Base-by-base conservation (phyloP, 1,284 basidiomycete genomes). In the Boletus nobilissimus region DNA sequence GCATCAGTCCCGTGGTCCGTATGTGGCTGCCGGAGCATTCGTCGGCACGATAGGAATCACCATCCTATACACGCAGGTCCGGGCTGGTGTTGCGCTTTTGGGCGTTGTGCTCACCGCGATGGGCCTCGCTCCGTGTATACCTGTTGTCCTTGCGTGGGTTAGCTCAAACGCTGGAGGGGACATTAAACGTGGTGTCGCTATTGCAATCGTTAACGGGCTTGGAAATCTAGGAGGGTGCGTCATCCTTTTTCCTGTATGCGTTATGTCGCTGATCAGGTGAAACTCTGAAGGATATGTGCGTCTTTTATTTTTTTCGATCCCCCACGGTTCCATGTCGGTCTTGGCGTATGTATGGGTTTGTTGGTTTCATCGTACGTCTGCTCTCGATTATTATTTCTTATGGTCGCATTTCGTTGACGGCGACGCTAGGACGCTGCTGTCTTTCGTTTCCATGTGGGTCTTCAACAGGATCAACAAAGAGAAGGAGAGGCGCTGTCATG, bases 61-160 rank as follows among this genome's bases (percentile, higher is more conserved):
- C 36, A 14, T 62, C 22, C 60, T 62, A 9, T 62, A 62, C 34
- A 62, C 60, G 19, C 60, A 62, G 36, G 34, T 8, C 13, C 77
- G 62, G 14, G 76, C 89, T 2, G 86, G 86, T 3, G 82, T 81
- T 48, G 87, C 89, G n/a, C 93, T 92, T 82, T 82, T 85, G 22
- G 92, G 90, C 3, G 85, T 91, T 18, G 83, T 92, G 79, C 85
- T 93, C 46, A 89, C 90, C 66, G 88, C 90, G 26, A 85, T 87
- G n/a, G 92, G 92, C 60, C 88, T 90, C 36, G 92, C 87, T 82
- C 90, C 91, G 22, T 88, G 89, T 11, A 88, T 92, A 75, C 54
- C 54, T 18, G 11, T 57, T 57, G n/a, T 16, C 54, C 14, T 32
- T 18, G 8, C 54, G 14, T 57, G 54, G 54, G n/a, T n/a, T 57